Evolutionary conservation across 1,284 basidiomycete genomes (phyloP), one percentile per base, ranked within the genome.

Genomic region (Trichosporon ovoides): DNA sequence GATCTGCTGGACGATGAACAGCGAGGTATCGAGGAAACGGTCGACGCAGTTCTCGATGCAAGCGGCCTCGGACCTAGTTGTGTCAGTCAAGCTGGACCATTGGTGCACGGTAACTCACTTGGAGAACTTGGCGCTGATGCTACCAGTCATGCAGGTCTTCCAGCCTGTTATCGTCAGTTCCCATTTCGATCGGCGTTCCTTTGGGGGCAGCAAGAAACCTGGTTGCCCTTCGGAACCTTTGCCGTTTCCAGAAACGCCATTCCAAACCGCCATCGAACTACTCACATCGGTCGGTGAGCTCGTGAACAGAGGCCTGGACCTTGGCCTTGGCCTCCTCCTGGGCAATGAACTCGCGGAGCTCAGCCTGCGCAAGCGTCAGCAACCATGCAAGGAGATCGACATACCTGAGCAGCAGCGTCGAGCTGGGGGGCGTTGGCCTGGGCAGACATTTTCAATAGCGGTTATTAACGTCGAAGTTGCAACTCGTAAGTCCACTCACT

Each of bases 21-120:
- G 78, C 68, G 87, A 91, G n/a, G 89, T 87, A 78, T 98, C 94
- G 66, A 97, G 81, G 81, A 97, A 98, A 58, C 94, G 83, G 66
- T 92, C 91, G 49, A 96, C 93, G 71, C 92, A 97, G 79, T 95
- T 95, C 60, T 83, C 81, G 49, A 98, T 82, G 74, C 94, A 98
- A 55, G 81, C 81, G 68, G 88, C 86, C 78, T 98, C 94, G 48
- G 84, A 56, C 58, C 73, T 73, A 54, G n/a, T 22, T 2, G 18
- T 28, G 33, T 53, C 28, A 49, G 38, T 19, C 7, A n/a, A 10
- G 33, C 3, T 38, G 4, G 18, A 18, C 46, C 37, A 9, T 9
- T 38, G n/a, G n/a, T 14, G n/a, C n/a, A 1, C 2, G 7, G n/a
- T n/a, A n/a, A 63, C 70, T 57, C 53, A 81, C 59, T 88, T 82